Conservation (phyloP, 139 green algal genomes). For the Chlorella sp. region DNA sequence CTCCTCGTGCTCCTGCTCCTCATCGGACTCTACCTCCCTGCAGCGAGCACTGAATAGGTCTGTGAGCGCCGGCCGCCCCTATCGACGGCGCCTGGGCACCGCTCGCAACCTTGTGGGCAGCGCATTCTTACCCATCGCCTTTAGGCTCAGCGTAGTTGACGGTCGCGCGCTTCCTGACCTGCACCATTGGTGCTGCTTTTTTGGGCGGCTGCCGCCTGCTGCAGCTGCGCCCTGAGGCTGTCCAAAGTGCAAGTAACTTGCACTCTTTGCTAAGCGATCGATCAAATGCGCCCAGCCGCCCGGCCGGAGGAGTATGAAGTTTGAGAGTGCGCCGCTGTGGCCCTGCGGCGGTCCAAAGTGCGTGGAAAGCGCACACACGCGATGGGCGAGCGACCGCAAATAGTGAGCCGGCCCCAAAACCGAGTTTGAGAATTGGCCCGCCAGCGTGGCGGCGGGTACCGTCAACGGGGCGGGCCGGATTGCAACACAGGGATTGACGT, state of each 20-base stretch:
- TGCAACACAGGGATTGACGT: no score
- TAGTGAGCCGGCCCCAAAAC: no score
- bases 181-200: background rate
- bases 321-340: no score
- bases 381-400: no score
- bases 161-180: background rate
- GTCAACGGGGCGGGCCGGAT: no score
- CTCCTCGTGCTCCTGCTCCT: background rate
- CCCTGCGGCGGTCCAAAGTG: no score
- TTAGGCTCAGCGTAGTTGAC: slow-evolving; percentile 3
- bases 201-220: background rate
- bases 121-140: background rate
- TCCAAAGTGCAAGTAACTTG: background rate
- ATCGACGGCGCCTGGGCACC: background rate
- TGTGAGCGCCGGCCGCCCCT: background rate
- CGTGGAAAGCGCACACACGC: no score
- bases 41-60: background rate
- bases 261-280: no score
- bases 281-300: no score
- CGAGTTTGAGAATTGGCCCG: no score
- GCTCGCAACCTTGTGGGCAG: background rate
- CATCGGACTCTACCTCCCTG: slow-evolving; percentile 1
- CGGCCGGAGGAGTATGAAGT: no score
- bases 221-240: background rate
- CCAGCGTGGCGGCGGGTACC: no score